Evolutionary conservation across 2,329 filamentous ascomycete genomes (phyloP).

Genomic region (Gnomoniopsis smithogilvyi): DNA sequence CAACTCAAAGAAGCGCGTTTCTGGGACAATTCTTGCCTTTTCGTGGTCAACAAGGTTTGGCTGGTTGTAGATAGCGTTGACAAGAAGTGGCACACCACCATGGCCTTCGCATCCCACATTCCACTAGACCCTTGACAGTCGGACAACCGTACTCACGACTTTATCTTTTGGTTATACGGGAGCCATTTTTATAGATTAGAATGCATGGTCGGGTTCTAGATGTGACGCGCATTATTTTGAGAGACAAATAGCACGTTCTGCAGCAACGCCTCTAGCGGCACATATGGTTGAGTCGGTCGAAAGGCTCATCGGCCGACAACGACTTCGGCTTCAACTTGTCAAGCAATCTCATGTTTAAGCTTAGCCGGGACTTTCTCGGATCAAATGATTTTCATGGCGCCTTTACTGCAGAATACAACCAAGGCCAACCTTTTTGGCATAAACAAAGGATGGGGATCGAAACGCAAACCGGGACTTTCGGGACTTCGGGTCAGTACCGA

Average conservation of each 20-base stretch:
- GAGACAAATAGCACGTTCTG: background rate
- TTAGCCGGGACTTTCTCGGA: too few species aligned
- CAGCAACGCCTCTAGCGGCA: background rate
- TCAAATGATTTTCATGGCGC: background rate
- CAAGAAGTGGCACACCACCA: background rate
- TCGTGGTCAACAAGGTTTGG: background rate
- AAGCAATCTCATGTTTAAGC: too few species aligned
- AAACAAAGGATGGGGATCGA: constrained; percentile 5
- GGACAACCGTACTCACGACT: background rate
- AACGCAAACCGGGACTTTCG: background rate
- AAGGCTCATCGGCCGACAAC: background rate
- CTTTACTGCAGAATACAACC: too few species aligned
- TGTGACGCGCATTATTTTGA: background rate
- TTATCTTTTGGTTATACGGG: too few species aligned
- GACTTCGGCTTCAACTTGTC: too few species aligned
- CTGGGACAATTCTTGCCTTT: constrained; percentile 1
- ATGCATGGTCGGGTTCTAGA: background rate
- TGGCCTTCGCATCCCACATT: background rate
- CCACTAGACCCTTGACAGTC: background rate
- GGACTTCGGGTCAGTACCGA: constrained; percentile 1
- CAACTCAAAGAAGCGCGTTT: constrained; percentile 12
- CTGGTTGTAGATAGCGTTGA: background rate
- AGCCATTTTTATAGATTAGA: background rate
- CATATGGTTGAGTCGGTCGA: background rate
- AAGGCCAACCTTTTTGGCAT: background rate